These are phyloP conservation scores for Chrysoporthe deuterocubensis DNA, from an alignment of 2,329 filamentous ascomycete genomes.

Conservation along the genomic window DNA sequence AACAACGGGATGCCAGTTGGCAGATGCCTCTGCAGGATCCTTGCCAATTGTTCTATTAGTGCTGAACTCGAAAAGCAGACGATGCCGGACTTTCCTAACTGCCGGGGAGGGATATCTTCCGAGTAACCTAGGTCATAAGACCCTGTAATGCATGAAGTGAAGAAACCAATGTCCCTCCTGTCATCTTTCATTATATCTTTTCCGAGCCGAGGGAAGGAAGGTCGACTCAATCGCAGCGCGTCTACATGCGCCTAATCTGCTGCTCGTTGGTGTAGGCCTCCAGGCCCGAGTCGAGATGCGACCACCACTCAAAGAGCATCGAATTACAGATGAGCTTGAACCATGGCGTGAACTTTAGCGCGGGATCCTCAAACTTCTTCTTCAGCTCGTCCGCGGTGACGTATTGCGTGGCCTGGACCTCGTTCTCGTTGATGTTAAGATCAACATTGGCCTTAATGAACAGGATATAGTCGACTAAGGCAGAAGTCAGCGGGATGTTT, in stretches of 20 bases:
- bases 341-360: slow-evolving; percentile 92
- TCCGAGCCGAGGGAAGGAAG: neutral
- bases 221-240: neutral
- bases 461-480: slow-evolving; percentile 91
- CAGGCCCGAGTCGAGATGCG: slow-evolving; percentile 77
- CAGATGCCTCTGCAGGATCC: neutral
- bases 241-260: slow-evolving; percentile 81
- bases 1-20: neutral
- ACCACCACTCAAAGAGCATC: slow-evolving; percentile 98
- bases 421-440: slow-evolving; percentile 80
- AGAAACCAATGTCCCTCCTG: neutral
- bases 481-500: slow-evolving; percentile 10
- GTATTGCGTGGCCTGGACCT: slow-evolving; percentile 84
- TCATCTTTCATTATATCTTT: slow-evolving; percentile 3
- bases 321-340: slow-evolving; percentile 99
- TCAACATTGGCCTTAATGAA: slow-evolving; percentile 96
- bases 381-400: slow-evolving; percentile 83
- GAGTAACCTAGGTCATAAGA: neutral
- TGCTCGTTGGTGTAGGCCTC: slow-evolving; percentile 86
- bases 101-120: slow-evolving; percentile 21
- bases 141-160: neutral
- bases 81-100: slow-evolving; percentile 7
- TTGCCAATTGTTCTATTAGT: neutral
- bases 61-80: neutral
- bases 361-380: slow-evolving; percentile 79